Percentiles rank a stretch among this genome's conserved stretches.
These are phyloP conservation scores for Apium graveolens DNA, from an alignment of 129 eudicot species.

Conservation along the genomic window DNA sequence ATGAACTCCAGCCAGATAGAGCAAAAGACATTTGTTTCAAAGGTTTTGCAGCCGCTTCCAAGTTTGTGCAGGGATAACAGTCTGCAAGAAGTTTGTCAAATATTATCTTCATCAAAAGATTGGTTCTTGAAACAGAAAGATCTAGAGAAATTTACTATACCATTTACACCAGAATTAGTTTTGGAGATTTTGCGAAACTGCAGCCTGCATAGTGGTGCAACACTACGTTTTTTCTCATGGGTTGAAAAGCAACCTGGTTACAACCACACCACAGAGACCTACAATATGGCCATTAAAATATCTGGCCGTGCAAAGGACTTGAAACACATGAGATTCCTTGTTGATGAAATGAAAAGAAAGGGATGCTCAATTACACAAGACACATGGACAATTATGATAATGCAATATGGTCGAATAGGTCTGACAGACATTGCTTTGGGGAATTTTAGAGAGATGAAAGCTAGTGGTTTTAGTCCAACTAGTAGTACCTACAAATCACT, in stretches of 20 bases:
- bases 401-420: conserved; percentile 78
- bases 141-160: conserved; percentile 38
- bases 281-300: conserved; percentile 75
- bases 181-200: conserved; percentile 43
- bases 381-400: conserved; percentile 83
- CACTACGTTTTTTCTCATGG: conserved; percentile 70
- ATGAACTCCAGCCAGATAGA: conserved; percentile 14
- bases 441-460: conserved; percentile 63
- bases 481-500: conserved; percentile 57
- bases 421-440: conserved; percentile 66
- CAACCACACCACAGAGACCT: conserved; percentile 51
- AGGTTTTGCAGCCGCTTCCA: conserved; percentile 6
- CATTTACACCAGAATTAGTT: conserved; percentile 55
- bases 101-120: conserved; percentile 53
- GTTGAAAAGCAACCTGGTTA: conserved; percentile 51
- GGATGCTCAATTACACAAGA: conserved; percentile 52
- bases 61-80: conserved; percentile 27
- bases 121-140: conserved; percentile 53
- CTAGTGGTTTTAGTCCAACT: conserved; percentile 48
- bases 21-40: conserved; percentile 11
- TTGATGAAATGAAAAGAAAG: conserved; percentile 62
- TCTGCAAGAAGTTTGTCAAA: conserved; percentile 34
- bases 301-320: conserved; percentile 85
- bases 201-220: conserved; percentile 32
- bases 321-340: conserved; percentile 61